Evolutionary conservation across 495 filamentous ascomycete species (phyloP), one percentile per base, ranked within the genome.

Genomic region (Aspergillus cavernicola): DNA sequence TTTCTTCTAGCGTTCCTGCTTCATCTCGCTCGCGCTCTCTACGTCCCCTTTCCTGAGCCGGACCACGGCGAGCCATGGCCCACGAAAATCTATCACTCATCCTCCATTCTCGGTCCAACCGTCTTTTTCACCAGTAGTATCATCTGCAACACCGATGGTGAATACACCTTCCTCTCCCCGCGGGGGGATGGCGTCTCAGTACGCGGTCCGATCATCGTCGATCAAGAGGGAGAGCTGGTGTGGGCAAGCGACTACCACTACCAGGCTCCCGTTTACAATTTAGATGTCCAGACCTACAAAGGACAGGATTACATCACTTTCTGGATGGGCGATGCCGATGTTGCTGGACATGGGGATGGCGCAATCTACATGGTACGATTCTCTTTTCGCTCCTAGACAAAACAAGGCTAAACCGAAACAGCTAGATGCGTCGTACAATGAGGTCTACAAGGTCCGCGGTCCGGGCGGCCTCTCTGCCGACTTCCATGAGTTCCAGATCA

Each of bases 401-500:
- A 36, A 4, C 19, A 12, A 32, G 26, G 12, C 19, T 44, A 33
- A 53, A 16, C 52, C 43, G 1, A 9, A 29, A 40, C 43, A 79
- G 75, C 62, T 82, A 4, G 74, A 81, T 54, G 64, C 69, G 11
- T 64, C 72, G 23, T 80, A 82, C 50, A 67, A 72, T 31, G 68
- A 74, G 48, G 61, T 61, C 10, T 75, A 75, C 55, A 69, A 59
- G 32, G 56, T 80, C 56, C 53, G 23, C 22, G 75, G 66, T 12
- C 68, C 61, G 42, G 57, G 69, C 44, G 54, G 56, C 32, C 51
- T 68, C 39, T 46, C 59, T 10, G 67, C 57, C 10, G 72, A 75
- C 33, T 35, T 75, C 3, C 77, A 80, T 43, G 77, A 81, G 49
- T 76, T 77, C 38, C 71, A 66, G 18, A 72, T 79, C 44, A 78